phyloP scores from a whole-genome alignment of 2,329 filamentous ascomycete species.

The Myriosclerotinia curreyana region DNA sequence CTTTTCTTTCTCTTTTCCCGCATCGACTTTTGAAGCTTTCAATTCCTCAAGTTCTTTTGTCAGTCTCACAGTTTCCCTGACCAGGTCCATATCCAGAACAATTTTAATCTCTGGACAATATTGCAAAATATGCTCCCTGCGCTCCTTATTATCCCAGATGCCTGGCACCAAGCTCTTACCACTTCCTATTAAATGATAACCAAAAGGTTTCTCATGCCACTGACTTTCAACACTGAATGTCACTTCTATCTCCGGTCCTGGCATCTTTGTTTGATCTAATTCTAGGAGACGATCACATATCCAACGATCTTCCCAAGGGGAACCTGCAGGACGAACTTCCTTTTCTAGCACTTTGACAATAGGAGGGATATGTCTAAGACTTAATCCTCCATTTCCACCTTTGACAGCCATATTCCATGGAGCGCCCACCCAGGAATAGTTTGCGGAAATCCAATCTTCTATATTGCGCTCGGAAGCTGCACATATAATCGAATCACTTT shows the following conservation, averaged over 20 bases:
- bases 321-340: conserved; percentile 44
- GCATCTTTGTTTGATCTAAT: conserved; percentile 35
- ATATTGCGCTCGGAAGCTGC: conserved; percentile 50
- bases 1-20: neutral
- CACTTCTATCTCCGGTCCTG: conserved; percentile 40
- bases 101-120: conserved; percentile 58
- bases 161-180: conserved; percentile 44
- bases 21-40: neutral
- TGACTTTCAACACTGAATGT: conserved; percentile 47
- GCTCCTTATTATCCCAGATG: conserved; percentile 47
- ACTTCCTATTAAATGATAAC: conserved; percentile 52
- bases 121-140: conserved; percentile 49
- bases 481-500: conserved; percentile 55
- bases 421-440: conserved; percentile 45
- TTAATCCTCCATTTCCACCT: conserved; percentile 38
- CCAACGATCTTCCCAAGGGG: conserved; percentile 55
- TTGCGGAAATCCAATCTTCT: conserved; percentile 50
- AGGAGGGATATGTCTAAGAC: conserved; percentile 28
- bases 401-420: conserved; percentile 33
- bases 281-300: conserved; percentile 44
- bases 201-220: conserved; percentile 49
- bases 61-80: conserved; percentile 8
- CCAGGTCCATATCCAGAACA: conserved; percentile 49
- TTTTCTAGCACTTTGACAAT: conserved; percentile 33
- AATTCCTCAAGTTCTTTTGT: conserved; percentile 8